Evolutionary conservation across 192 early-diverging fungal species (phyloP).

Genomic region (Coemansia erecta): DNA sequence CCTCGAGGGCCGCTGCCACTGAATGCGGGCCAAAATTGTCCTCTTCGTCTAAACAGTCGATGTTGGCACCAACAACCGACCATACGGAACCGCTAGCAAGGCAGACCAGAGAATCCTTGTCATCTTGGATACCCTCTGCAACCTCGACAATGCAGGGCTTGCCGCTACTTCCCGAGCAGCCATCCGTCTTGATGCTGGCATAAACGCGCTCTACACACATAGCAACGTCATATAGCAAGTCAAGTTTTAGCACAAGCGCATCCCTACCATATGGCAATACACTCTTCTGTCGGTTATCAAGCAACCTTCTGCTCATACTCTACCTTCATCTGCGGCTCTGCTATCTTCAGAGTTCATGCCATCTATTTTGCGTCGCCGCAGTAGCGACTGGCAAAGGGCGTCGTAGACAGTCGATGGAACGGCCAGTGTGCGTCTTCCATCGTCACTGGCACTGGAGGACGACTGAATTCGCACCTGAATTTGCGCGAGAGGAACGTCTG

Average conservation of each 20-base stretch:
- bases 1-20: constrained; percentile 18
- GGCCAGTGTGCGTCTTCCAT: constrained; percentile 6
- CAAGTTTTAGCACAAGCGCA: too few relatives aligned
- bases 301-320: not conserved
- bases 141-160: constrained; percentile 1
- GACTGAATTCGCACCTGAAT: constrained; percentile 28
- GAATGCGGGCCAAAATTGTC: not conserved
- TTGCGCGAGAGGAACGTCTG: constrained; percentile 40
- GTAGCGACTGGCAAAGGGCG: constrained; percentile 17
- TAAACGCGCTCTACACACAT: not conserved
- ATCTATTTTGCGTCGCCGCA: constrained; percentile 10
- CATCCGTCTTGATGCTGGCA: not conserved
- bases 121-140: not conserved
- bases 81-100: constrained; percentile 7
- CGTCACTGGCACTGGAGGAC: not conserved
- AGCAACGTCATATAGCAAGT: too few relatives aligned
- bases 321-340: not conserved
- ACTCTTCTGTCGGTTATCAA: too few relatives aligned
- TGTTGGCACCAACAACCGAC: constrained; percentile 7
- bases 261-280: too few relatives aligned
- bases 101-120: constrained; percentile 9
- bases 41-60: not conserved
- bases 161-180: not conserved
- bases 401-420: constrained; percentile 18
- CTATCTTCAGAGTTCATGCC: not conserved